Evolutionary conservation across 75 land plant genomes (phyloP), one percentile per base, ranked within the genome.

Genomic region (Cryptomeria japonica): DNA sequence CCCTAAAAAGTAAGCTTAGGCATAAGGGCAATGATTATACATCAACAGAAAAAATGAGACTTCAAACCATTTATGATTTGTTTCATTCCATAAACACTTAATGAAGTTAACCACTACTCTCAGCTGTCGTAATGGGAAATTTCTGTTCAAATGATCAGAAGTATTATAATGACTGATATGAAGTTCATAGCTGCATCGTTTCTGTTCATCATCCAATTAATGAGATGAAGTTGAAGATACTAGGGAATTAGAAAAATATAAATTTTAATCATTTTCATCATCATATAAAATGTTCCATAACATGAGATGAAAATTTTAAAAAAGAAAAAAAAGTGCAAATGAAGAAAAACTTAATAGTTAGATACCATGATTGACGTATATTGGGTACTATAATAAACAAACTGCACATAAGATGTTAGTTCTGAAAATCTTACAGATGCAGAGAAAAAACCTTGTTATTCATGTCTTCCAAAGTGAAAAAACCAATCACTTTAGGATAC

Each of bases 401-500:
- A 42, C 13, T 38, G 68, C 86, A 84, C 22, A 19, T 55, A 84
- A 55, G 41, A 36, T 22, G 32, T 84, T 84, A 56, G 64, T 55
- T 36, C 58, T 44, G 86, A 55, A 34, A 16, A 84, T 51, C 64
- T 53, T 86, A 73, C 87, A 86, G 47, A 80, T 80, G 47, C 77
- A 73, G 85, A 86, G 83, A 85, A 41, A 68, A 85, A 86, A 98
- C 99, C 99, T 98, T 98, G 76, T 88, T 84, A 49, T 92, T 91
- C 97, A 98, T 96, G 72, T 94, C 97, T 86, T 93, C 92, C 56
- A 97, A 0, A 68, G 92, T 88, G 83, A 96, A 92, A 70, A 72
- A 91, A 32, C 99, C 99, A 88, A 98, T 91, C 28, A 89, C 93
- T 86, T 89, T 94, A 14, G 99, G 99, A 90, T 92, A 98, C 85